Conservation (phyloP, 1,139 yeast genomes). For the Geotrichum citri-aurantii region DNA sequence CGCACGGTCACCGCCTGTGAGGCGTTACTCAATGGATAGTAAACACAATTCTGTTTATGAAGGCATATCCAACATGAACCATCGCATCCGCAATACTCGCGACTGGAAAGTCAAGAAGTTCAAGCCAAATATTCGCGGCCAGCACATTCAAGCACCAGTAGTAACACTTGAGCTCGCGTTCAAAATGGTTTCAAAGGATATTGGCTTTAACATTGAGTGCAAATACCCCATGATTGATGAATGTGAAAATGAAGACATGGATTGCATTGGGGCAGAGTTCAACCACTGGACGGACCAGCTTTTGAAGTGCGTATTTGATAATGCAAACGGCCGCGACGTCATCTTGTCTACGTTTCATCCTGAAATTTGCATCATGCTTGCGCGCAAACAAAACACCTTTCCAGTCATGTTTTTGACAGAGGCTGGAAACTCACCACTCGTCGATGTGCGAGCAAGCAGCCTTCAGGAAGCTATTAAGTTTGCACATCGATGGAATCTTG, state of each 20-base stretch:
- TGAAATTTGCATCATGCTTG: slow-evolving; percentile 76
- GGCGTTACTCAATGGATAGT: slow-evolving; percentile 4
- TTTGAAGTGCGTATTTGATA: slow-evolving; percentile 70
- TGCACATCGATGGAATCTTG: slow-evolving; percentile 83
- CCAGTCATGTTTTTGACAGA: slow-evolving; percentile 78
- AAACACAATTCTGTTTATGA: slow-evolving; percentile 23
- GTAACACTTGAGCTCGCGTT: slow-evolving; percentile 84
- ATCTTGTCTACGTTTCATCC: slow-evolving; percentile 94
- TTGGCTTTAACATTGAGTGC: slow-evolving; percentile 92
- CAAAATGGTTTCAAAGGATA: slow-evolving; percentile 69
- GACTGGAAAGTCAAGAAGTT: slow-evolving; percentile 83
- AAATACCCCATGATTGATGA: slow-evolving; percentile 96
- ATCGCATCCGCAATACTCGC: slow-evolving; percentile 77
- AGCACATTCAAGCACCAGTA: slow-evolving; percentile 84
- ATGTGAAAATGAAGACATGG: slow-evolving; percentile 84
- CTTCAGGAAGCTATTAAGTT: slow-evolving; percentile 88
- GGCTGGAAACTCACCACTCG: slow-evolving; percentile 75
- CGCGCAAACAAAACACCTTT: slow-evolving; percentile 87
- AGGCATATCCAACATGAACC: slow-evolving; percentile 37
- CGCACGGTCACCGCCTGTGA: slow-evolving; percentile 1
- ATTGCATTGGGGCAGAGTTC: slow-evolving; percentile 74
- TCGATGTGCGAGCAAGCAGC: slow-evolving; percentile 82
- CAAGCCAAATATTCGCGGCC: slow-evolving; percentile 88
- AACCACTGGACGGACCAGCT: slow-evolving; percentile 74
- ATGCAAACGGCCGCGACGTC: slow-evolving; percentile 74